Base-by-base conservation (phyloP, 768 basidiomycete species). In the Rhodotorula toruloides region DNA sequence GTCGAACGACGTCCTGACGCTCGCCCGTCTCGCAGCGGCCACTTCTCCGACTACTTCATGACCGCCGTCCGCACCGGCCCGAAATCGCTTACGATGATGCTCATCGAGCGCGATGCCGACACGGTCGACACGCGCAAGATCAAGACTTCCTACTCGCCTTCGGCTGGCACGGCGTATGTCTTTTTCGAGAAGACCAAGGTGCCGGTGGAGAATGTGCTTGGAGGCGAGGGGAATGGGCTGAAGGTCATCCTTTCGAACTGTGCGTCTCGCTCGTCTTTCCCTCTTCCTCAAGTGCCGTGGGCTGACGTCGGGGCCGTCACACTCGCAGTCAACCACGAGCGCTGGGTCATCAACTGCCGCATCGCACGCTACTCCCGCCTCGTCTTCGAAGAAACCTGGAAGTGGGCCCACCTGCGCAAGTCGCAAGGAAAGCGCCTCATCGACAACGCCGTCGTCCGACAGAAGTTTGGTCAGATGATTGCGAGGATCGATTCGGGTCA, bases 381-480 rank as follows among this genome's bases (percentile, higher is more conserved):
- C 11, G 62, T 68, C 54, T 55, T 29, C 47, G 67, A 68, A 49
- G 67, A 61, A 46, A 62, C 53, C 13, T 59, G 55, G 71, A 88
- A 88, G 74, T 97, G 93, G 93, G 81, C 85, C 6, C 84, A 83
- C 58, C 91, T 96, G 76, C 86, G 93, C 47, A 87, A 90, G 74
- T 92, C 90, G 14, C 94, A 94, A 73, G 91, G 91, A 56, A 91
- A 88, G 76, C 89, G 87, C 5, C 81, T 91, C 58, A 83, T 83
- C 63, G 81, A 85, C 34, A 83, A 84, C 66, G 89, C 92, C 1
- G 88, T 97, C 64, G 89, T 98, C 73, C 86, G 93, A 29, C 79
- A 84, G 49, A 96, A 92, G 81, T 77, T 98, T 53, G 91, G 91
- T 6, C 81, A 75, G 11, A 98, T 98, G 90, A 91, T 96, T 60